Evolutionary conservation across 306 rosid species (phyloP), one percentile per base, ranked within the genome.

Genomic region (Cicer cuneatum): DNA sequence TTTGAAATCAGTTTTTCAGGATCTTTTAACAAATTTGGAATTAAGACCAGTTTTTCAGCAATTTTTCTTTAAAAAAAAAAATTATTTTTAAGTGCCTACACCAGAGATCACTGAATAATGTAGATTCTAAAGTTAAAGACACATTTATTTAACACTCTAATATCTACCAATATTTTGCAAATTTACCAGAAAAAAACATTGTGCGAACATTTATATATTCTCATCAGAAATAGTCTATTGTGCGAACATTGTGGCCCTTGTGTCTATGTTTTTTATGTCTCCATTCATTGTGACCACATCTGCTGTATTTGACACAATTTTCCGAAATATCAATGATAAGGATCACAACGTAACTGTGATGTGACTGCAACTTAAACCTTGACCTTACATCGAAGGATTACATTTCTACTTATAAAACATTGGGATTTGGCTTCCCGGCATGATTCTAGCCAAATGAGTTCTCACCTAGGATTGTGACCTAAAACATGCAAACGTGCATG

Each of bases 401-500:
- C 14, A 7, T 29, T 29, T 58, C 35, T 54, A 54, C 64, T 11
- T 12, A 12, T 29, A 29, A 11, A 11, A 57, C 38, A 24, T 35
- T 57, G 14, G 39, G 63, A 58, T 58, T 58, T 52, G 7, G 29
- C 58, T 16, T 52, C 24, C 58, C 11, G 7, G 16, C 11, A 2
- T 58, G 21, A 3, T 60, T 35, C 21, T 11, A 6, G 12, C 48
- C 29, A 62, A 62, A 62, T 38, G 67, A 61, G 21, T 35, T 35
- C 66, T n/a, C 6, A 38, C 4, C 7, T 38, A 16, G 8, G 7
- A 38, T 40, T 38, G 47, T 4, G 68, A 39, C 47, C 68, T 14
- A 14, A 39, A 62, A 62, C 47, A 38, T n/a, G 42, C 33, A 59
- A 59, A 33, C 12, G 62, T 60, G 66, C n/a, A 38, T 39, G 47